Evolutionary conservation across 2,329 filamentous ascomycete genomes (phyloP).

Genomic region (Cladorrhinum sp.): DNA sequence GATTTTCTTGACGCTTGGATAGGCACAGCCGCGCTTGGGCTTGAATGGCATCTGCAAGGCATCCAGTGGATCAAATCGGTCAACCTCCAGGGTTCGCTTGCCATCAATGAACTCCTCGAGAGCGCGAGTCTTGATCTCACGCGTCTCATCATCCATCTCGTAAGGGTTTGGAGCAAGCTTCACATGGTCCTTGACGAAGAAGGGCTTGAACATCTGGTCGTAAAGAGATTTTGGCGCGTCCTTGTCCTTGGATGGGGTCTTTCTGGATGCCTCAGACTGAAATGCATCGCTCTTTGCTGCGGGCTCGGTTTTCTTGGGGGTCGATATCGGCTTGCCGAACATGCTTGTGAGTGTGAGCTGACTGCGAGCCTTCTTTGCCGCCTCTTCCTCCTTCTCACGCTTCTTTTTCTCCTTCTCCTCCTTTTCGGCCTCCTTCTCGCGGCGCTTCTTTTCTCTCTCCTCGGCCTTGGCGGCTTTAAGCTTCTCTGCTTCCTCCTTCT

Average conservation of each 20-base stretch:
- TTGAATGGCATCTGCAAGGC: constrained; percentile 45
- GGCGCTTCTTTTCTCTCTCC: constrained; percentile 32
- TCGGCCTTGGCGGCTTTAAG: constrained; percentile 7
- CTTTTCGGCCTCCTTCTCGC: constrained; percentile 38
- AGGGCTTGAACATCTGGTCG: constrained; percentile 72
- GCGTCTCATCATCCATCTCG: constrained; percentile 55
- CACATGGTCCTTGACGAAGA: constrained; percentile 73
- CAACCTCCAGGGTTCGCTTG: constrained; percentile 42
- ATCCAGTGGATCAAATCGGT: constrained; percentile 43
- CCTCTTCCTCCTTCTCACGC: constrained; percentile 52
- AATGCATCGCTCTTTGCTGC: constrained; percentile 26
- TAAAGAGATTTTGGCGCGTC: constrained; percentile 50
- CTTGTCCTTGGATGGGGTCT: constrained; percentile 30
- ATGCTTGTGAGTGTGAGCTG: constrained; percentile 48
- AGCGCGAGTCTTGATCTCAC: constrained; percentile 47
- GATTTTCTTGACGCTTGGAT: constrained; percentile 58
- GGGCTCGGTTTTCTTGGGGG: constrained; percentile 41
- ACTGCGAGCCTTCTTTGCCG: constrained; percentile 47
- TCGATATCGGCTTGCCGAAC: constrained; percentile 39
- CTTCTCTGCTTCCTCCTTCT: constrained; percentile 40
- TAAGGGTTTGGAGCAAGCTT: constrained; percentile 62
- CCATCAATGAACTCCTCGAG: constrained; percentile 53
- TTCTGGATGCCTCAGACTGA: constrained; percentile 14
- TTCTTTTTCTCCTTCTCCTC: constrained; percentile 31
- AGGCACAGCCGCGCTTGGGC: constrained; percentile 44